Percentiles rank a stretch among this genome's conserved stretches.
phyloP scores from a whole-genome alignment of 2,329 filamentous ascomycete genomes.

The Claviceps africana region DNA sequence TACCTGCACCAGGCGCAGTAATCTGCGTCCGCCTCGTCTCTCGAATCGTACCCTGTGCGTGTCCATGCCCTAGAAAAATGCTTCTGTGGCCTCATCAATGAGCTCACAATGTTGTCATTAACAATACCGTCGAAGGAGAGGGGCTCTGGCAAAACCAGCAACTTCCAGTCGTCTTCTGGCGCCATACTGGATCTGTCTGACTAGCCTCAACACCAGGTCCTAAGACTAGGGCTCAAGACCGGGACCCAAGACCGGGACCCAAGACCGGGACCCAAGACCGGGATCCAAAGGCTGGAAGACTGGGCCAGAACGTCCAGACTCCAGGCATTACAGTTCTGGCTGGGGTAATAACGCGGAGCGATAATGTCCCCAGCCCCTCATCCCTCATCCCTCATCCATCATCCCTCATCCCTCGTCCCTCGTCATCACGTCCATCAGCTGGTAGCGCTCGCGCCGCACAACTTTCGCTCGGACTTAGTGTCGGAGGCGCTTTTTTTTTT shows the following conservation, averaged over 20 bases:
- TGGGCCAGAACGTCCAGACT: neutral
- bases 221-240: too few relatives aligned
- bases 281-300: neutral
- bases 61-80: neutral
- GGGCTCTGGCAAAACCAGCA: neutral
- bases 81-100: neutral
- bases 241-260: neutral
- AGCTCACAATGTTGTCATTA: neutral
- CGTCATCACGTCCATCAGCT: neutral
- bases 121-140: neutral
- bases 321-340: neutral
- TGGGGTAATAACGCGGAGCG: neutral
- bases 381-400: neutral
- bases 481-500: neutral
- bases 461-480: neutral
- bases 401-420: neutral
- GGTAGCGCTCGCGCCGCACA: neutral
- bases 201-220: too few relatives aligned
- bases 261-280: too few relatives aligned
- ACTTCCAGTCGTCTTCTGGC: neutral
- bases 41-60: neutral
- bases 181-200: neutral
- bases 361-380: neutral
- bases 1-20: neutral
- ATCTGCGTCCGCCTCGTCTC: neutral